These are phyloP conservation scores for Diatrype stigma DNA, from an alignment of 2,329 filamentous ascomycete species.

Conservation along the genomic window DNA sequence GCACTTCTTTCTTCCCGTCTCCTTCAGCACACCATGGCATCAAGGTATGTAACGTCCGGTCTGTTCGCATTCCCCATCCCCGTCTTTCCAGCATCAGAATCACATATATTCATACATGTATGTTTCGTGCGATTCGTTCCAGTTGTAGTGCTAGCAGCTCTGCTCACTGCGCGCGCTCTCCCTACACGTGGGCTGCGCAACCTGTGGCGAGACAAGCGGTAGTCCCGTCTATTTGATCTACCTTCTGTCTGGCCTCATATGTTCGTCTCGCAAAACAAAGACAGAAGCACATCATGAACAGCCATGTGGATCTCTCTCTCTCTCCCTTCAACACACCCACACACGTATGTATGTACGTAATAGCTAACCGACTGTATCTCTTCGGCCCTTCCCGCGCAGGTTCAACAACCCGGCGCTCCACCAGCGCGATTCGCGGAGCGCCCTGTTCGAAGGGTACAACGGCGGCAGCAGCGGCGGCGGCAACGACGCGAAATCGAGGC, in stretches of 20 bases:
- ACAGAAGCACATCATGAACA: too few relatives aligned
- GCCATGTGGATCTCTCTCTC: too few relatives aligned
- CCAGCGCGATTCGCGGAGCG: constrained; percentile 68
- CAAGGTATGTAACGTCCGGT: constrained; percentile 21
- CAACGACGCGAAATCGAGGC: constrained; percentile 31
- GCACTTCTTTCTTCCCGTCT: not conserved
- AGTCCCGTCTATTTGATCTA: too few relatives aligned
- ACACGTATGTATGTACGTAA: not conserved
- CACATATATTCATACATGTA: not conserved
- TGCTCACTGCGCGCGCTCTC: too few relatives aligned
- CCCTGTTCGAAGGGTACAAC: constrained; percentile 72
- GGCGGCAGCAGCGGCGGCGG: constrained; percentile 33
- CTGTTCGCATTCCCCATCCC: not conserved
- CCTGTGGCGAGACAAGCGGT: too few relatives aligned
- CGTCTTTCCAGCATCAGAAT: too few relatives aligned
- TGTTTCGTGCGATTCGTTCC: too few relatives aligned
- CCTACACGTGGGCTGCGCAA: too few relatives aligned
- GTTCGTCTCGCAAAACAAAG: too few relatives aligned
- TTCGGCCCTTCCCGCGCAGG: constrained; percentile 35
- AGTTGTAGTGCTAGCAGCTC: too few relatives aligned
- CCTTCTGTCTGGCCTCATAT: too few relatives aligned
- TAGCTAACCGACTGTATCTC: constrained; percentile 1
- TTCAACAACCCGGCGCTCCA: constrained; percentile 66
- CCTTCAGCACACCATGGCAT: constrained; percentile 19
- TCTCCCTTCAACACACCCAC: not conserved